These are phyloP conservation scores for Phalaenopsis equestris DNA, from an alignment of 106 monocot species.

Conservation along the genomic window DNA sequence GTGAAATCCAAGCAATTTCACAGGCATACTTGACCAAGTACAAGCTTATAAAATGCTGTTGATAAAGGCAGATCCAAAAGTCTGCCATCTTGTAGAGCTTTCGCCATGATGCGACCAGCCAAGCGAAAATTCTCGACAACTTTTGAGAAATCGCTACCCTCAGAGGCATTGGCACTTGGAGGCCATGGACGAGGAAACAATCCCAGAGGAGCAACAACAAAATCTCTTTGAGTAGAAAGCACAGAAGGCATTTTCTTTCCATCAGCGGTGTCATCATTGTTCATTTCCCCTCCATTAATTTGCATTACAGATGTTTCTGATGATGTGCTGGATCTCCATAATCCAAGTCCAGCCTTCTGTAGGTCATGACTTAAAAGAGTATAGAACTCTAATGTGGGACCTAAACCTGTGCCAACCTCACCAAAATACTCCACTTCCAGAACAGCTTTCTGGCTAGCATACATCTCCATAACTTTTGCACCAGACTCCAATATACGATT, in stretches of 20 bases:
- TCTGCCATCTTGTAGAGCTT: slow-evolving; percentile 92
- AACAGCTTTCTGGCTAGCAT: slow-evolving; percentile 89
- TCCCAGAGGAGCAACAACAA: slow-evolving; percentile 70
- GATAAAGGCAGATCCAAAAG: slow-evolving; percentile 84
- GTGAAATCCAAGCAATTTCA: not conserved
- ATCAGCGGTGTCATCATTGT: slow-evolving; percentile 27
- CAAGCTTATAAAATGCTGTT: slow-evolving; percentile 73
- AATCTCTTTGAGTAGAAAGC: slow-evolving; percentile 24
- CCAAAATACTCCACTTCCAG: slow-evolving; percentile 99
- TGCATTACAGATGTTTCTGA: slow-evolving; percentile 40
- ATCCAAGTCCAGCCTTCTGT: slow-evolving; percentile 63
- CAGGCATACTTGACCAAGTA: slow-evolving; percentile 76
- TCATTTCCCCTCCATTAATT: slow-evolving; percentile 27
- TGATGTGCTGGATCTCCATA: slow-evolving; percentile 67
- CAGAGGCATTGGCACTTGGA: slow-evolving; percentile 48
- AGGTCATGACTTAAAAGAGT: slow-evolving; percentile 94
- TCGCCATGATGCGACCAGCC: slow-evolving; percentile 81
- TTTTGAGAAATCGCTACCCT: slow-evolving; percentile 62
- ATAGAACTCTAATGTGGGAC: slow-evolving; percentile 97
- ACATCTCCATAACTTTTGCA: slow-evolving; percentile 98
- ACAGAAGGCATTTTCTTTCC: slow-evolving; percentile 21
- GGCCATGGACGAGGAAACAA: slow-evolving; percentile 92
- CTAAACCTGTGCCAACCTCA: slow-evolving; percentile 94
- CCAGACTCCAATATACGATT: slow-evolving; percentile 93
- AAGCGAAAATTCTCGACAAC: slow-evolving; percentile 82